These are phyloP conservation scores for Ceratocystis huliohia DNA, from an alignment of 2,329 filamentous ascomycete genomes.

Conservation along the genomic window DNA sequence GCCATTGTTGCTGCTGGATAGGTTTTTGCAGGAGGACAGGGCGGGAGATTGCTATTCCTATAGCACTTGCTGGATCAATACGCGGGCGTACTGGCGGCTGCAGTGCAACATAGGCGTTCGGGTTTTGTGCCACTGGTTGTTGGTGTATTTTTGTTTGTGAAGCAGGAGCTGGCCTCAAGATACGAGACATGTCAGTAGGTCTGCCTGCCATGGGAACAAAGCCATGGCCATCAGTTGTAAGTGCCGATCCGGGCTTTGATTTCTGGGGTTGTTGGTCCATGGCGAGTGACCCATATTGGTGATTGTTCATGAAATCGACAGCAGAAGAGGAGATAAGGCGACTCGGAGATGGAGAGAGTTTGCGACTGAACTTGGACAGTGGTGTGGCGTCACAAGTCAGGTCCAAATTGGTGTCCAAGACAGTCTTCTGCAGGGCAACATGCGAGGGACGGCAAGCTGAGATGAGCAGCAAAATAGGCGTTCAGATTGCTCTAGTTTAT, in stretches of 20 bases:
- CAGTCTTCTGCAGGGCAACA: constrained; percentile 5
- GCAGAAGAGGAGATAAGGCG: not conserved
- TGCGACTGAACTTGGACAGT: not conserved
- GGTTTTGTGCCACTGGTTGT: not conserved
- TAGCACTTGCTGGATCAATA: constrained; percentile 24
- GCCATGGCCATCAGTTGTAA: not conserved
- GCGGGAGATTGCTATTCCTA: constrained; percentile 38
- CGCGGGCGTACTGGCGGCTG: constrained; percentile 12
- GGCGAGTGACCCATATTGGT: constrained; percentile 19
- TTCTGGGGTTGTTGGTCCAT: constrained; percentile 19
- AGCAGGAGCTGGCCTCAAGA: constrained; percentile 20
- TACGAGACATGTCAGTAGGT: constrained; percentile 13
- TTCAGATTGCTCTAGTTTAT: not conserved
- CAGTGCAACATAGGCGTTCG: not conserved
- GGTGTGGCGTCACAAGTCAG: not conserved
- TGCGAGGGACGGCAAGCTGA: constrained; percentile 8
- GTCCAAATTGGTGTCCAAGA: constrained; percentile 13
- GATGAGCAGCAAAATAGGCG: not conserved
- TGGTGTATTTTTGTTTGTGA: constrained; percentile 19
- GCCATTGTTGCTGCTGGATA: constrained; percentile 35
- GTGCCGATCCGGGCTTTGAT: constrained; percentile 14
- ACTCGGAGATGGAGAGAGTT: not conserved
- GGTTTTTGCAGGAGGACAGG: constrained; percentile 42
- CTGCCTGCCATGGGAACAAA: not conserved
- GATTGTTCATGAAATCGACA: constrained; percentile 16